These are phyloP conservation scores for Chaetomium globosum DNA, from an alignment of 2,329 filamentous ascomycete genomes.

Conservation along the genomic window DNA sequence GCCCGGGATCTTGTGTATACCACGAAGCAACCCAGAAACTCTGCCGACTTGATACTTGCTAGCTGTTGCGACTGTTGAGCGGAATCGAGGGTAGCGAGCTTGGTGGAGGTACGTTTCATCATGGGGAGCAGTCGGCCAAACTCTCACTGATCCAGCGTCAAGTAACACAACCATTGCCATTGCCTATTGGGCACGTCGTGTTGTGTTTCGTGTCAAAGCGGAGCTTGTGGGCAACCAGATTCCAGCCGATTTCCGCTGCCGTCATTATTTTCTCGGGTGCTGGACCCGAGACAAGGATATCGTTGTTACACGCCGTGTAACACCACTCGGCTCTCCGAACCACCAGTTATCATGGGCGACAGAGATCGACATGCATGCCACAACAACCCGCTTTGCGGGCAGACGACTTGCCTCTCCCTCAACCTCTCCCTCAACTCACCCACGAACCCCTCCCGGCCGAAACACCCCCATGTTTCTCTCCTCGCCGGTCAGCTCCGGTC, in stretches of 20 bases:
- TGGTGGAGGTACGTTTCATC: not conserved
- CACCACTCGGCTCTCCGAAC: not conserved
- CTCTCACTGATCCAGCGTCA: not conserved
- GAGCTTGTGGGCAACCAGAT: too few relatives aligned
- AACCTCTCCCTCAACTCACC: too few relatives aligned
- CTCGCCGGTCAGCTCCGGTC: not conserved
- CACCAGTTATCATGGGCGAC: not conserved
- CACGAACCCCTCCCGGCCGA: too few relatives aligned
- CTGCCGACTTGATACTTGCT: not conserved
- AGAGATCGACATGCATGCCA: not conserved
- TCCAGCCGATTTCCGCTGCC: not conserved
- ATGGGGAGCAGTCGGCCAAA: not conserved
- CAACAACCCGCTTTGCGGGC: not conserved
- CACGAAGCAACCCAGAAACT: too few relatives aligned
- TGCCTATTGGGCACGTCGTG: not conserved
- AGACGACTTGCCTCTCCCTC: not conserved
- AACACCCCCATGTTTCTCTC: not conserved
- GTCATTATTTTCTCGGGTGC: constrained; percentile 18
- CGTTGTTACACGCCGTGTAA: not conserved
- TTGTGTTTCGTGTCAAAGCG: not conserved
- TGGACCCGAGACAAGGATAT: constrained; percentile 13
- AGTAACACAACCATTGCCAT: not conserved
- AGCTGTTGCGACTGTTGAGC: not conserved
- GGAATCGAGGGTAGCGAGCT: not conserved
- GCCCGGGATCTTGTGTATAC: too few relatives aligned